Evolutionary conservation across 805 yeast species (phyloP), one percentile per base, ranked within the genome.

Genomic region (Maudiozyma serrabonitensis): DNA sequence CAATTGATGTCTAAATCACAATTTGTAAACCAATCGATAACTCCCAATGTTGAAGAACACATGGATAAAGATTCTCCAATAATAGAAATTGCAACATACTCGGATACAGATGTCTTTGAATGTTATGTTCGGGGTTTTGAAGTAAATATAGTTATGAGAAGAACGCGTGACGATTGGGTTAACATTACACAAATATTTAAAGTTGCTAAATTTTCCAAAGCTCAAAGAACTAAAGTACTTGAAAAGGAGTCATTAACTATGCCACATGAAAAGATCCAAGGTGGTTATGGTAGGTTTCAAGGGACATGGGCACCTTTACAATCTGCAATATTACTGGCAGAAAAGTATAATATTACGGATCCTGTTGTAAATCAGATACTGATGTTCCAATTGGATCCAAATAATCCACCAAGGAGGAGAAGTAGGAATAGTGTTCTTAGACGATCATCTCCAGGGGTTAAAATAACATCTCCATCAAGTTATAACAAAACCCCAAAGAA

Each of bases 121-220:
- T 78, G 82, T 61, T 81, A 81, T 45, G 76, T 85, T 43, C 72
- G 78, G 35, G 87, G 82, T 46, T 57, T 50, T 42, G 67, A 60
- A 52, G 56, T 65, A 4, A 52, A 61, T n/a, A 59, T 66, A 42
- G 65, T 64, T 3, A 93, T 93, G 98, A 79, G 98, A 58, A 75
- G 99, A 51, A 82, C 86, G 52, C 74, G 77, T 46, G 99, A 93
- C 64, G 86, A 90, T 57, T 93, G 98, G 98, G 90, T 93, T 47
- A 86, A 86, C 61, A 87, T 90, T 18, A 86, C 95, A 0, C 95
- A 86, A 62, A 82, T 86, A 38, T 70, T 86, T 56, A 85, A 86
- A 62, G 79, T 85, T 50, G 89, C 90, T 40, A 79, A 82, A 52
- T 82, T 81, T 58, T 83, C 87, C 43, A 86, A 86, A 65, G 85